These are phyloP conservation scores for Candida methanosorbosa DNA, from an alignment of 805 yeast species.

Conservation along the genomic window DNA sequence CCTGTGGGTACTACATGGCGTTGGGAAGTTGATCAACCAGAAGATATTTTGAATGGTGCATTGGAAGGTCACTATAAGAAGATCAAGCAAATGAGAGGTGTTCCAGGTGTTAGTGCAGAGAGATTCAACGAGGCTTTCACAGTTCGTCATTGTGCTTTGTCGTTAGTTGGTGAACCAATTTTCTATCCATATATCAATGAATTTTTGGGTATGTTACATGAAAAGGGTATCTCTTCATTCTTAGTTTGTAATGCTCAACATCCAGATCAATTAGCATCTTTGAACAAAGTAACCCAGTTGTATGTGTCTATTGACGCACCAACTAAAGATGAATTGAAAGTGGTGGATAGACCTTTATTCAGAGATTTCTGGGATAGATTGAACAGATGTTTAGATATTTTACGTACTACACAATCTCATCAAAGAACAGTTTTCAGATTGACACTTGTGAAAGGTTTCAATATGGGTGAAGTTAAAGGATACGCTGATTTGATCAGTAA, in stretches of 20 bases:
- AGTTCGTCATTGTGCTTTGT: slow-evolving; percentile 85
- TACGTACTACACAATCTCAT: slow-evolving; percentile 61
- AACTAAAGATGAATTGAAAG: slow-evolving; percentile 69
- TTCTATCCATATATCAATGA: slow-evolving; percentile 87
- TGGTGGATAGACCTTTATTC: slow-evolving; percentile 81
- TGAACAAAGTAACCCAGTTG: slow-evolving; percentile 77
- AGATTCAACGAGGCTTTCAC: slow-evolving; percentile 86
- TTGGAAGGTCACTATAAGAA: slow-evolving; percentile 83
- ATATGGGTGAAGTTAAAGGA: slow-evolving; percentile 69
- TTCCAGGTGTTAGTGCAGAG: slow-evolving; percentile 87
- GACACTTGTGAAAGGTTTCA: slow-evolving; percentile 88
- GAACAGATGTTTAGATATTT: slow-evolving; percentile 69
- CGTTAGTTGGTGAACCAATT: slow-evolving; percentile 91
- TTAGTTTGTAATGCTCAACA: slow-evolving; percentile 95
- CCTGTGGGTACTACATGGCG: slow-evolving; percentile 96
- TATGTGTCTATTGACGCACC: slow-evolving; percentile 94
- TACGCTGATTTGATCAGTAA: slow-evolving; percentile 82
- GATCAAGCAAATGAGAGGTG: slow-evolving; percentile 91
- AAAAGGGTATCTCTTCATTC: slow-evolving; percentile 72
- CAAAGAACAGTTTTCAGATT: slow-evolving; percentile 89
- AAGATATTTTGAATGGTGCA: slow-evolving; percentile 76
- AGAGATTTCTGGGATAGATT: slow-evolving; percentile 92
- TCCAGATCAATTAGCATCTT: slow-evolving; percentile 67
- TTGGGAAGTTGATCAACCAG: slow-evolving; percentile 92
- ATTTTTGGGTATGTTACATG: slow-evolving; percentile 75